Base-by-base conservation (phyloP, 2,329 filamentous ascomycete species). In the Fusarium pseudonygamai region DNA sequence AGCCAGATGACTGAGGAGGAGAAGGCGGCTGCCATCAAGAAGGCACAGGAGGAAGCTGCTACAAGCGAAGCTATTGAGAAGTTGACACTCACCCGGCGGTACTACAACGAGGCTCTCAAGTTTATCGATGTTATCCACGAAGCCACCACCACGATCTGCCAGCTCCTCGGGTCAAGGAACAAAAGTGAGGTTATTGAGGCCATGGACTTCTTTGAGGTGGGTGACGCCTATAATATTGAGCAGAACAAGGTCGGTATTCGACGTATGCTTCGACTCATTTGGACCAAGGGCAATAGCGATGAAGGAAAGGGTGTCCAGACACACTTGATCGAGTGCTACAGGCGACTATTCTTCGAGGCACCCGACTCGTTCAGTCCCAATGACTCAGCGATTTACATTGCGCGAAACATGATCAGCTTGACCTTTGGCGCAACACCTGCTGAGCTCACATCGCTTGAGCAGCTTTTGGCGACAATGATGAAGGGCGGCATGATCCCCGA, bases 281-380 rank as follows among this genome's bases (percentile, higher is more conserved):
- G 96, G 96, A 99, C 96, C 73, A 99, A 99, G 84, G 96, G 96
- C 76, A 99, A 98, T 83, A 98, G 95, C 78, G 96, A 99, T 78
- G 97, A 99, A 86, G 96, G 97, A 78, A 99, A 98, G 84, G 96
- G 96, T 63, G 95, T 99, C 5, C 97, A 99, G 80, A 93, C 93
- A 5, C 96, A 99, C 82, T 87, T 99, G 36, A 97, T 99, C 74
- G 96, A 99, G 76, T 97, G 94, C 82, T 99, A 99, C 85, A 96
- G 93, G 80, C 91, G 94, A 26, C 89, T 99, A 2, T 99, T 98
- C 83, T 99, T 99, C 78, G 94, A 97, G 79, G 95, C 97, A 1
- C 96, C 96, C 1, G 94, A 95, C 68, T 91, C 91, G 9, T 98
- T 97, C 83, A 94, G 89, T 66, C 86, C 91, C 36, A 98, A 98